Base-by-base conservation (phyloP, 2,329 filamentous ascomycete genomes). In the Metarhizium rileyi region DNA sequence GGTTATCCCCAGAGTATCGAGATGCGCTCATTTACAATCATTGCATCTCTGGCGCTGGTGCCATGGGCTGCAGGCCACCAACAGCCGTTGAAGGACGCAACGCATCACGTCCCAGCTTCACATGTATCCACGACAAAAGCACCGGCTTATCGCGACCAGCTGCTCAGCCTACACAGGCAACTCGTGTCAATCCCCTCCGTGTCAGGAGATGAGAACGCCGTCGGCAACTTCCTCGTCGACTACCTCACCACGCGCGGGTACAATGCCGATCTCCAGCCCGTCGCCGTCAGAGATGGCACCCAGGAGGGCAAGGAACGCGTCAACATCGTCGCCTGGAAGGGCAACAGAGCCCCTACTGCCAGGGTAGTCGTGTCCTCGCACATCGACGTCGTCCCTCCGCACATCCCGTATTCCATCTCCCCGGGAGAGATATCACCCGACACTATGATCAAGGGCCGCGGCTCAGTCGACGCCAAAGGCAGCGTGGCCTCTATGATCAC, bases 361-460 rank as follows among this genome's bases (percentile, higher is more conserved):
- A 75, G 74, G 30, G 71, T 87, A 10, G 70, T 89, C n/a, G 66
- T 90, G 1, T 83, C 83, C 1, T 90, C 84, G 50, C 90, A 95
- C 64, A 91, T 95, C 59, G 90, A 96, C 59, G 78, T 78, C 2
- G 84, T 87, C 0, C 84, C 86, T 1, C 86, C 86, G 0, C 81
- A 79, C 63, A 84, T 87, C 52, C 83, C 83, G 0, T 89, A 89
- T 64, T 71, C 72, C 40, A 75, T 81, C 9, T 71, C 75, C 28
- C 67, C 74, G 36, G 72, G 74, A 7, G 60, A 62, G 16, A 60
- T 71, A 33, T 71, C 66, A 14, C 52, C 61, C 6, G 61, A 77
- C 52, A 72, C 77, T 46, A 53, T 75, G 51, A 86, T 91, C 52
- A 77, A 74, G 47, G 88, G 88, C 2, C 81, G 88, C 28, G 88